Conservation (phyloP, 169 alveolate species). For the Babesia divergens region DNA sequence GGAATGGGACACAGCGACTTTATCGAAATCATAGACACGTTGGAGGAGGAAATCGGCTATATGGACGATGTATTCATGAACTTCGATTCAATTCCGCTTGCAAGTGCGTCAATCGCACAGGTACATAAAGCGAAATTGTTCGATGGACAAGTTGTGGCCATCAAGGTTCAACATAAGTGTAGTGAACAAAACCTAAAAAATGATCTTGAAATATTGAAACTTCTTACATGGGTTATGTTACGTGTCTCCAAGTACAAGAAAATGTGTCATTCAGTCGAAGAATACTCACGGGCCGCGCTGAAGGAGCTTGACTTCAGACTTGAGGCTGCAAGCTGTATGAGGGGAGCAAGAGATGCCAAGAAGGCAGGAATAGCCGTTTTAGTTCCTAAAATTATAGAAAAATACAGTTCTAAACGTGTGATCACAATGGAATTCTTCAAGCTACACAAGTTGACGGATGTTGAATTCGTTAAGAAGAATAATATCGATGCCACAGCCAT, state of each 20-base stretch:
- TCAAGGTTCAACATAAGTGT: slow-evolving; percentile 81
- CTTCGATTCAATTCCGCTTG: slow-evolving; percentile 75
- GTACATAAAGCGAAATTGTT: slow-evolving; percentile 75
- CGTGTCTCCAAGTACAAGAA: slow-evolving; percentile 64
- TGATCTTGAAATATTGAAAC: slow-evolving; percentile 74
- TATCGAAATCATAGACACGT: slow-evolving; percentile 68
- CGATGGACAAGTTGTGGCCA: slow-evolving; percentile 73
- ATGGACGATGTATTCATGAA: slow-evolving; percentile 63
- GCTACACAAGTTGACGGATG: slow-evolving; percentile 85
- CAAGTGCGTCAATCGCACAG: slow-evolving; percentile 85
- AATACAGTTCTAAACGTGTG: slow-evolving; percentile 75
- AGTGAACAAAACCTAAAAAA: slow-evolving; percentile 73
- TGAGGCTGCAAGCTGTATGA: slow-evolving; percentile 77
- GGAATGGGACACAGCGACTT: slow-evolving; percentile 82
- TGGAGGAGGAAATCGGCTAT: slow-evolving; percentile 80
- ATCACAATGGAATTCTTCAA: slow-evolving; percentile 87
- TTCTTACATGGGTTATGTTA: slow-evolving; percentile 77
- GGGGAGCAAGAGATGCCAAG: slow-evolving; percentile 76
- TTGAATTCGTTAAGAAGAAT: slow-evolving; percentile 61
- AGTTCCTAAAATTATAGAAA: slow-evolving; percentile 78
- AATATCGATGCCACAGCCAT: slow-evolving; percentile 49
- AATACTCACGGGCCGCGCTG: slow-evolving; percentile 84
- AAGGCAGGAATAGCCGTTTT: slow-evolving; percentile 74
- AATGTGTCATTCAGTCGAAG: slow-evolving; percentile 80
- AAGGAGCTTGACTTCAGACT: slow-evolving; percentile 81